phyloP scores from a whole-genome alignment of 1,284 basidiomycete species.

The Austropuccinia psidii region DNA sequence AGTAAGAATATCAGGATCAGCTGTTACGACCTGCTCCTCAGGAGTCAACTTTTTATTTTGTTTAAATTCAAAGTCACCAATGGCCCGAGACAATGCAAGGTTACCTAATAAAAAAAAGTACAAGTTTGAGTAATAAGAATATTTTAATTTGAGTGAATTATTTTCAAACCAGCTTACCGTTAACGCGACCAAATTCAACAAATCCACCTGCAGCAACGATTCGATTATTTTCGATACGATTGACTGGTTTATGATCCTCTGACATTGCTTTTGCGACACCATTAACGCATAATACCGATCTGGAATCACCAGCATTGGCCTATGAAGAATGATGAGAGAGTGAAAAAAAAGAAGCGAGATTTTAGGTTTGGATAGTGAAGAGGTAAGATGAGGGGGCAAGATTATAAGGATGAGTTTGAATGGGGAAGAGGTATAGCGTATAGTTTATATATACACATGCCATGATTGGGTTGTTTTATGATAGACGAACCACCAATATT shows the following conservation, averaged over 20 bases:
- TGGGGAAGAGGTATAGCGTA: too few relatives aligned
- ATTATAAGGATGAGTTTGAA: background rate
- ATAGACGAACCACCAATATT: conserved; percentile 53
- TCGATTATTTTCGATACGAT: conserved; percentile 71
- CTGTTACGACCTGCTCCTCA: conserved; percentile 90
- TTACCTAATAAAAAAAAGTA: conserved; percentile 60
- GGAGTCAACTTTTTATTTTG: conserved; percentile 72
- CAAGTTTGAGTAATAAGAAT: conserved; percentile 8
- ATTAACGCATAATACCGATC: conserved; percentile 77
- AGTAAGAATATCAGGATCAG: conserved; percentile 79
- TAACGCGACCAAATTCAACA: conserved; percentile 93
- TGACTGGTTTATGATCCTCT: conserved; percentile 91
- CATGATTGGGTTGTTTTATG: too few relatives aligned
- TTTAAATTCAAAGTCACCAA: conserved; percentile 99
- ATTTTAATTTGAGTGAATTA: background rate
- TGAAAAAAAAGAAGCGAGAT: background rate
- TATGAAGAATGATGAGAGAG: conserved; percentile 46
- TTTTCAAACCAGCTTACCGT: conserved; percentile 58
- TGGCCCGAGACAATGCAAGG: conserved; percentile 83
- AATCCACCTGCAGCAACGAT: conserved; percentile 93
- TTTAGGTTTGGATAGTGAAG: background rate
- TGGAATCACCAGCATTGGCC: conserved; percentile 97
- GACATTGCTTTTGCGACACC: conserved; percentile 82
- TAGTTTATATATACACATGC: too few relatives aligned
- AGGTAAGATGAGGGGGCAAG: background rate